phyloP scores from a whole-genome alignment of 305 asterid genomes.

The Petunia hybrid region DNA sequence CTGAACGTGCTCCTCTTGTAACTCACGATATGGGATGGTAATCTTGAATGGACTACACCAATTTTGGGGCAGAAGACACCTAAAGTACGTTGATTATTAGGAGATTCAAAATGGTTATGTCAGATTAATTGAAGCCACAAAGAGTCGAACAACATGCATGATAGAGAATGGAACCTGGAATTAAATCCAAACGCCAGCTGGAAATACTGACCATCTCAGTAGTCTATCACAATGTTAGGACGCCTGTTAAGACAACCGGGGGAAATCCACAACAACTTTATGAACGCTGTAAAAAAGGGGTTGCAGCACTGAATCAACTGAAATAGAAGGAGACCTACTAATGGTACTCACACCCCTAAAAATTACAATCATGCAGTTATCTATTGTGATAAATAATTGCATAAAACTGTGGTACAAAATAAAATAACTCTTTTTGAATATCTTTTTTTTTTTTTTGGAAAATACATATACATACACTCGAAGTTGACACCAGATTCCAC shows the following conservation, averaged over 20 bases:
- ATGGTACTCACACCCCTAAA: not conserved
- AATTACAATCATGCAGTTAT: not conserved
- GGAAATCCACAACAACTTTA: not conserved
- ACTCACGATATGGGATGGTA: constrained; percentile 33
- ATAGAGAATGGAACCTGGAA: constrained; percentile 6
- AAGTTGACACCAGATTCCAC: too few relatives aligned
- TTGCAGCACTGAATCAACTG: not conserved
- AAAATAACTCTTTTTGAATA: not conserved
- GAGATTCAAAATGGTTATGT: not conserved
- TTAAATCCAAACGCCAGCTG: constrained; percentile 10
- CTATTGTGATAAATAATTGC: not conserved
- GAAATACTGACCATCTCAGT: constrained; percentile 20
- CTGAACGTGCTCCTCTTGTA: constrained; percentile 38
- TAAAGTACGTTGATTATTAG: constrained; percentile 26
- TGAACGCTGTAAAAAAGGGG: constrained; percentile 12
- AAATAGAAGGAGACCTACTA: not conserved
- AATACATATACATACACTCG: too few relatives aligned
- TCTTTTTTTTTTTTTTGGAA: too few relatives aligned
- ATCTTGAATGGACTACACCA: constrained; percentile 39
- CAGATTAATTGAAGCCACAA: not conserved
- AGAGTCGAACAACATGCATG: not conserved
- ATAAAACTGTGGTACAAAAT: not conserved
- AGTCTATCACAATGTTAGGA: constrained; percentile 1
- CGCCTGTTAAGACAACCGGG: not conserved
- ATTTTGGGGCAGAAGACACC: constrained; percentile 44